Evolutionary conservation across 495 filamentous ascomycete genomes (phyloP), one percentile per base, ranked within the genome.

Genomic region (Trichoderma virens): DNA sequence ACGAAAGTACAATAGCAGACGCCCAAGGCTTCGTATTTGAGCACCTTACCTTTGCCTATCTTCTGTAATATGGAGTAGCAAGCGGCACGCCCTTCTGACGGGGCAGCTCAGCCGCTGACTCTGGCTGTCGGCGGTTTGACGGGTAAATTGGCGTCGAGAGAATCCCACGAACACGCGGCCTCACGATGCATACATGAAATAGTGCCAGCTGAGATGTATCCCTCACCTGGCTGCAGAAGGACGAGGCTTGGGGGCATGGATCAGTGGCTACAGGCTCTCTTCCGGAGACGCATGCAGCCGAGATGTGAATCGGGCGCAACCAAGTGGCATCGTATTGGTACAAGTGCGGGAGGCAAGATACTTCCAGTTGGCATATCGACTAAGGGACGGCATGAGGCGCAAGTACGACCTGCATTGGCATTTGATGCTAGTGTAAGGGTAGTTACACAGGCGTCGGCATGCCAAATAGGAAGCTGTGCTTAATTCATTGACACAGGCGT

Each of bases 361-460:
- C 32, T 35, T 11, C 32, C 4, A 35, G 32, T 4, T 35, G 32
- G 32, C 32, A 35, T 35, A 35, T 35, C 11, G 32, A 11, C 32
- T 35, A 11, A 5, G 32, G 32, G 11, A 56, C 51, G 25, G 51
- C 51, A 56, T 14, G 13, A 45, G 41, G 41, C 41, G 41, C 41
- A 45, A 45, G 41, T n/a, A 18, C 41, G 41, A 45, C 41, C 41
- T 45, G 41, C 51, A 56, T 27, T 30, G 18, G 43, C 43, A 47
- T 25, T 47, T 47, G n/a, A 23, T 56, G 51, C 51, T 56, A 56
- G 16, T 28, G 23, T 30, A 56, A 56, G 51, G 25, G 51, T 30
- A 56, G 51, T 27, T 56, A 56, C 51, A 56, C 51, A 30, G n/a
- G 51, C 51, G 28, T 56, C 20, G 25, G 51, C 20, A 28, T 56